Percentiles rank a stretch among this genome's conserved stretches.
Conservation (phyloP, 1,284 basidiomycete species). For the Trichosporon ovoides region DNA sequence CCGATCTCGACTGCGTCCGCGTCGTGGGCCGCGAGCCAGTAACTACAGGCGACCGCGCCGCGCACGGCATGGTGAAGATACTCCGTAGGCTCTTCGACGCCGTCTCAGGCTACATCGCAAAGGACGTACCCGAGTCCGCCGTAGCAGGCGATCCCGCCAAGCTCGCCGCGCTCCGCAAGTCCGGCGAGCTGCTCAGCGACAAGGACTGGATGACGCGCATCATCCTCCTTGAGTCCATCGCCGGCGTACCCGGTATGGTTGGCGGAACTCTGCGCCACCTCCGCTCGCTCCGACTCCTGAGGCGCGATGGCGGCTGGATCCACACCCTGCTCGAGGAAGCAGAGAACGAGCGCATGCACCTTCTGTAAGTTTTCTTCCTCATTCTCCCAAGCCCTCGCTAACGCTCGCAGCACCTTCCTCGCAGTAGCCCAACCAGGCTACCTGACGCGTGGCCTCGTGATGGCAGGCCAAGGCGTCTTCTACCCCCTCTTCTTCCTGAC, state of each 20-base stretch:
- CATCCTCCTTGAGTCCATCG: slow-evolving; percentile 82
- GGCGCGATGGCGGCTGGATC: slow-evolving; percentile 83
- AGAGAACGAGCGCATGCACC: slow-evolving; percentile 92
- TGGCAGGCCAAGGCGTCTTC: slow-evolving; percentile 80
- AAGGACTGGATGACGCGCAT: slow-evolving; percentile 76
- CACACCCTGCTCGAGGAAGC: slow-evolving; percentile 83
- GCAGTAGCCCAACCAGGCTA: slow-evolving; percentile 70
- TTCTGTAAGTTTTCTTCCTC: slow-evolving; percentile 66
- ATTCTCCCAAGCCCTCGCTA: no score
- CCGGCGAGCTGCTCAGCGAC: slow-evolving; percentile 67
- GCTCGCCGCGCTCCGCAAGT: slow-evolving; percentile 64
- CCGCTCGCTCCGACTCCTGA: slow-evolving; percentile 72
- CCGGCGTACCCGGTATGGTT: slow-evolving; percentile 92
- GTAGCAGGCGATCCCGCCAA: slow-evolving; percentile 25
- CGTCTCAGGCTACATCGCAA: slow-evolving; percentile 65
- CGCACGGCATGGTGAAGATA: slow-evolving; percentile 58
- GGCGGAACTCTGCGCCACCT: slow-evolving; percentile 81
- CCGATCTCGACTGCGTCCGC: slow-evolving; percentile 52
- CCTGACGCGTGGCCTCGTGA: slow-evolving; percentile 71
- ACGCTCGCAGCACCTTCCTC: slow-evolving; percentile 70
- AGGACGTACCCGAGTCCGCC: slow-evolving; percentile 46
- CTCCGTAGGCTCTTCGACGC: slow-evolving; percentile 63
- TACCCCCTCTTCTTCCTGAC: slow-evolving; percentile 85
- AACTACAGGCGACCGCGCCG: slow-evolving; percentile 67
- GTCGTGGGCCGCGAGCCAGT: slow-evolving; percentile 65